A percentile compares a stretch with the other conserved stretches of the same genome.
Evolutionary conservation across 257 asterid species (phyloP).

Genomic region (Misopates orontium): DNA sequence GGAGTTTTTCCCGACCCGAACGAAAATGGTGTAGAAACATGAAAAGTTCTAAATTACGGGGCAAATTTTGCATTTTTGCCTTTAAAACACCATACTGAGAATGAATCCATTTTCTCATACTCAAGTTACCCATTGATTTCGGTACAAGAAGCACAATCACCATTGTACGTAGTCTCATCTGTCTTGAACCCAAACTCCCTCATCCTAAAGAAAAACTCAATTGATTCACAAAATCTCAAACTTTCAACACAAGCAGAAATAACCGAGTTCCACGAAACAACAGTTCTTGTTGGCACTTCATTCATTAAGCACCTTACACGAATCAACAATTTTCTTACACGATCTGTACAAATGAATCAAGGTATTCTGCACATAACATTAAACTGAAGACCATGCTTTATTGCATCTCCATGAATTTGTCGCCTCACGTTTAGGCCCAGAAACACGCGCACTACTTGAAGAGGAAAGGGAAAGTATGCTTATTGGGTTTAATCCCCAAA

Average conservation of each 20-base stretch:
- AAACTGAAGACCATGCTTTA: slow-evolving; percentile 53
- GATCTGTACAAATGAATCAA: slow-evolving; percentile 55
- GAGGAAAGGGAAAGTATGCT: slow-evolving; percentile 64
- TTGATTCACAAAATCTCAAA: slow-evolving; percentile 45
- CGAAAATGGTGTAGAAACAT: no score
- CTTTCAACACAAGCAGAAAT: slow-evolving; percentile 52
- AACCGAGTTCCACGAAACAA: slow-evolving; percentile 76
- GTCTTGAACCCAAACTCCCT: slow-evolving; percentile 36
- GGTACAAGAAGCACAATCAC: slow-evolving; percentile 65
- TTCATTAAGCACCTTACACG: no score
- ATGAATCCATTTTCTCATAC: slow-evolving; percentile 67
- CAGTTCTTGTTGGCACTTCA: slow-evolving; percentile 53
- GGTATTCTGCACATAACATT: slow-evolving; percentile 71
- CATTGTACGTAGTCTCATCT: slow-evolving; percentile 70
- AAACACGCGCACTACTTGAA: slow-evolving; percentile 62
- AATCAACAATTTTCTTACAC: slow-evolving; percentile 50
- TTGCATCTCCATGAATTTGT: slow-evolving; percentile 58
- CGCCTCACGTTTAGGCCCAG: slow-evolving; percentile 51
- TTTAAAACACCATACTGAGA: slow-evolving; percentile 66
- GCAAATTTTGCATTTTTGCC: slow-evolving; percentile 46
- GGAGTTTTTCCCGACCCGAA: no score
- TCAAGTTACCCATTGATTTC: slow-evolving; percentile 60
- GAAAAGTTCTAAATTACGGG: no score
- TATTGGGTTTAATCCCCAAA: slow-evolving; percentile 42
- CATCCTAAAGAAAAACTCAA: slow-evolving; percentile 57